Evolutionary conservation across 1,284 basidiomycete species (phyloP).

Genomic region (Cerrena zonata): DNA sequence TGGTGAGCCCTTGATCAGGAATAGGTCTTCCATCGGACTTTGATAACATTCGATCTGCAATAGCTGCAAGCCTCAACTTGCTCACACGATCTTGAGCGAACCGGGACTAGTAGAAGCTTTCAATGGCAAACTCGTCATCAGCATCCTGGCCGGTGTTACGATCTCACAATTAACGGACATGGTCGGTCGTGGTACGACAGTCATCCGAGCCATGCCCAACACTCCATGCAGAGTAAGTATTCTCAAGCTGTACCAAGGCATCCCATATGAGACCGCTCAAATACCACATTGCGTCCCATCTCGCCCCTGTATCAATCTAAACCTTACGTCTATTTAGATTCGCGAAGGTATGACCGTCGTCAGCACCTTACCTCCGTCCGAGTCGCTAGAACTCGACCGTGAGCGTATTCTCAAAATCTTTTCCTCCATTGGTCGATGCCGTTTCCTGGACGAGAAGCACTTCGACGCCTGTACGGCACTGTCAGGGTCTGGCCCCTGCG

Average conservation of each 20-base stretch:
- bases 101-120: constrained; percentile 84
- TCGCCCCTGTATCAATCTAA: background rate
- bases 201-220: constrained; percentile 97
- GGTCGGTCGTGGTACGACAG: constrained; percentile 74
- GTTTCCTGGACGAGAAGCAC: constrained; percentile 93
- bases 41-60: background rate
- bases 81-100: constrained; percentile 69
- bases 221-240: constrained; percentile 84
- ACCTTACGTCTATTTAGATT: constrained; percentile 53
- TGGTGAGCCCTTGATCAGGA: constrained; percentile 50
- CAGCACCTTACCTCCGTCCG: constrained; percentile 56
- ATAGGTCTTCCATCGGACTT: background rate
- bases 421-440: constrained; percentile 88
- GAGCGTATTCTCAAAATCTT: constrained; percentile 88
- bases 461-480: constrained; percentile 98
- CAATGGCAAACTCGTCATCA: constrained; percentile 86
- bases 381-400: constrained; percentile 53
- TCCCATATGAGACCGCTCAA: background rate
- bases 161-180: constrained; percentile 75
- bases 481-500: constrained; percentile 91
- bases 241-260: background rate
- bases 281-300: background rate
- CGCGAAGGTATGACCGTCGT: constrained; percentile 96
- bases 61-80: constrained; percentile 89
- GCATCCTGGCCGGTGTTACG: constrained; percentile 93